Evolutionary conservation across 2,329 filamentous ascomycete genomes (phyloP).

Genomic region (Talaromyces sp.): DNA sequence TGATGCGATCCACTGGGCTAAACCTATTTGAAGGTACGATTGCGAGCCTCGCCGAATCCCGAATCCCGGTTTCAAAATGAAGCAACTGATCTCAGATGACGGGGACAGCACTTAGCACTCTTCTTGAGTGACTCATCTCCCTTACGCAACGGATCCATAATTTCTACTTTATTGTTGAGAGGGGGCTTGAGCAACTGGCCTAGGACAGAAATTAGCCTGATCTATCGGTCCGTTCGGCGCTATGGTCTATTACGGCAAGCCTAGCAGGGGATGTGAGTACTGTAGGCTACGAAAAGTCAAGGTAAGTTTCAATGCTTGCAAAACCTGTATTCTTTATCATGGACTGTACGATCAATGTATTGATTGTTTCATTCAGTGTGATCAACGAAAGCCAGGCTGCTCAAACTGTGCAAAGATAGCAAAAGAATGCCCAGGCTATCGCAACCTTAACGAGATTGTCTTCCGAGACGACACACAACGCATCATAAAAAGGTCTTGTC

Average conservation of each 20-base stretch:
- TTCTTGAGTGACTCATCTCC: too few species aligned
- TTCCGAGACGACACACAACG: constrained; percentile 1
- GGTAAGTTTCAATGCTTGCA: too few species aligned
- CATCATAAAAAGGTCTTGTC: background rate
- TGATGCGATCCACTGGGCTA: background rate
- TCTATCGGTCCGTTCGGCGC: background rate
- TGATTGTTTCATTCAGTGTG: too few species aligned
- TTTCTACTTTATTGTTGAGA: too few species aligned
- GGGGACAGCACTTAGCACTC: too few species aligned
- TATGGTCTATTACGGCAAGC: constrained; percentile 1
- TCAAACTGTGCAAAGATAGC: background rate
- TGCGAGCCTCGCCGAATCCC: background rate
- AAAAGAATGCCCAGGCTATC: background rate
- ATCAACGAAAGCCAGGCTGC: background rate
- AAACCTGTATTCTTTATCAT: background rate
- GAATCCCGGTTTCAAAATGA: background rate
- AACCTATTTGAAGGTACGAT: background rate
- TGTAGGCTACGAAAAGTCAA: constrained; percentile 3
- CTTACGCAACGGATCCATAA: too few species aligned
- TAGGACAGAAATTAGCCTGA: background rate
- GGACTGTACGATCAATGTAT: too few species aligned
- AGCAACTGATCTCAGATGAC: too few species aligned
- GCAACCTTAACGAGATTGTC: background rate
- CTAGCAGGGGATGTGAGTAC: background rate
- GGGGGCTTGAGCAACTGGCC: too few species aligned